Evolutionary conservation across 192 early-diverging fungal genomes (phyloP).

Genomic region (Backusella luteola): DNA sequence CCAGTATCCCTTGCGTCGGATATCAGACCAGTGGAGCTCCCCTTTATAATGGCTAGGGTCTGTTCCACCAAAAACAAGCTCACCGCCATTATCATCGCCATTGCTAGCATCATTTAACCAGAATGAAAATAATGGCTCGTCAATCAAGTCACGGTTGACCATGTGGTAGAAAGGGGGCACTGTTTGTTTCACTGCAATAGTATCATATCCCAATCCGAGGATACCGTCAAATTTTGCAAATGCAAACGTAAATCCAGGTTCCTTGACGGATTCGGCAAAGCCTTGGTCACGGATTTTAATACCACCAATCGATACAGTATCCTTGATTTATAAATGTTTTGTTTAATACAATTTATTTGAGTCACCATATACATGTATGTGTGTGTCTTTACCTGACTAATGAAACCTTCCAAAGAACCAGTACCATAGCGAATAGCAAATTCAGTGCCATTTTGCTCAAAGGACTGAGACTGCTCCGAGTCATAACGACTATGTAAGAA

Average conservation of each 20-base stretch:
- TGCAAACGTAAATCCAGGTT: conserved; percentile 94
- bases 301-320: conserved; percentile 75
- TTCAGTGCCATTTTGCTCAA: conserved; percentile 86
- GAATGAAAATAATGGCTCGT: conserved; percentile 88
- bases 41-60: conserved; percentile 75
- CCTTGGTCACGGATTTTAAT: conserved; percentile 66
- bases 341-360: neutral
- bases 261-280: conserved; percentile 96
- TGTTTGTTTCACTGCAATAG: conserved; percentile 82
- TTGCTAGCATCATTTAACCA: conserved; percentile 78
- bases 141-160: conserved; percentile 74
- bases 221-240: conserved; percentile 98
- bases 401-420: conserved; percentile 92
- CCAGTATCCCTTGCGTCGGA: conserved; percentile 96
- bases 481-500: conserved; percentile 92
- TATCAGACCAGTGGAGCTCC: conserved; percentile 75
- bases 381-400: conserved; percentile 61
- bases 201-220: conserved; percentile 87
- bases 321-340: conserved; percentile 37
- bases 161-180: conserved; percentile 96
- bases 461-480: conserved; percentile 74
- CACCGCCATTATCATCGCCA: conserved; percentile 68
- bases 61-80: conserved; percentile 86
- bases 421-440: conserved; percentile 95
- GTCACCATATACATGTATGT: neutral